Percentiles rank a stretch among this genome's conserved stretches.
Evolutionary conservation across 2,329 filamentous ascomycete genomes (phyloP).

Genomic region (Plenodomus tracheiphilus): DNA sequence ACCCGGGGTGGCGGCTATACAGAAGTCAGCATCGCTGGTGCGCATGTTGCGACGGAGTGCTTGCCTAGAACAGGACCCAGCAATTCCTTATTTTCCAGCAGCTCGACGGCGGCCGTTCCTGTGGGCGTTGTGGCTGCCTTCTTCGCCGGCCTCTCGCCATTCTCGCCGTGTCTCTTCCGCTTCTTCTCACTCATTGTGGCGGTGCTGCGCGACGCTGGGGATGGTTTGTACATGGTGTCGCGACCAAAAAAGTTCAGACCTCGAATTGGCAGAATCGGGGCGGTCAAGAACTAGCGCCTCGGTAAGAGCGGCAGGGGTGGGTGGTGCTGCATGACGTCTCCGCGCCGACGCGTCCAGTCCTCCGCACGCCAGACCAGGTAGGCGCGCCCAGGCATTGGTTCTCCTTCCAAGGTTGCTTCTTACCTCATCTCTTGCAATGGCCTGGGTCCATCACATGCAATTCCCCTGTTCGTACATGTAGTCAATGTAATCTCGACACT

Average conservation of each 20-base stretch:
- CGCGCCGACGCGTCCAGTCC: conserved; percentile 16
- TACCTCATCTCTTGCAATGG: background rate
- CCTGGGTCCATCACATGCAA: conserved; percentile 1
- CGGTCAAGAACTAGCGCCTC: conserved; percentile 10
- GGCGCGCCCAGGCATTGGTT: conserved; percentile 1
- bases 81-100: conserved; percentile 52
- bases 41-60: background rate
- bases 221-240: conserved; percentile 7
- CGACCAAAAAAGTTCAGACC: conserved; percentile 29
- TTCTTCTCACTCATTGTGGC: conserved; percentile 43
- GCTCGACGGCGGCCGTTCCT: conserved; percentile 48
- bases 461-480: background rate
- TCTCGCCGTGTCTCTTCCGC: conserved; percentile 42
- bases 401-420: no score
- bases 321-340: conserved; percentile 15
- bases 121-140: conserved; percentile 49
- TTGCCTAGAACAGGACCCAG: conserved; percentile 56
- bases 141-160: conserved; percentile 43
- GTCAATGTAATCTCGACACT: background rate
- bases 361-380: conserved; percentile 2
- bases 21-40: background rate
- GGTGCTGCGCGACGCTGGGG: conserved; percentile 6
- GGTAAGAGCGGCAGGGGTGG: conserved; percentile 11
- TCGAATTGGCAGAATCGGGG: conserved; percentile 26
- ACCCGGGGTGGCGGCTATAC: conserved; percentile 48